Evolutionary conservation across 2,329 filamentous ascomycete species (phyloP).

Genomic region (Cryphonectria radicalis): DNA sequence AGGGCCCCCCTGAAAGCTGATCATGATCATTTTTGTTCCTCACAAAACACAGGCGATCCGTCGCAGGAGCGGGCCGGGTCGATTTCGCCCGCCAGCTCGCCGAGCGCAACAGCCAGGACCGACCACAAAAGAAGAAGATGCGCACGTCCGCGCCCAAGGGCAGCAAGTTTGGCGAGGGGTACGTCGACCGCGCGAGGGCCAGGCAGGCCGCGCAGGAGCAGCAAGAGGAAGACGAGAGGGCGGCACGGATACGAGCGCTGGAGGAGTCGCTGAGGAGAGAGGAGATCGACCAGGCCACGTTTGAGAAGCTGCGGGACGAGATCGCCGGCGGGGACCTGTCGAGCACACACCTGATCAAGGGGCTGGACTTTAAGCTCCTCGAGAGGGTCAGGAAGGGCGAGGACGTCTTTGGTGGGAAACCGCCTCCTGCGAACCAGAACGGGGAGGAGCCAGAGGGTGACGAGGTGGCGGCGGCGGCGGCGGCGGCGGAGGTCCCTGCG

Average conservation of each 20-base stretch:
- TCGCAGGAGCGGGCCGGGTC: conserved; percentile 57
- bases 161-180: conserved; percentile 76
- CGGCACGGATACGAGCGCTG: conserved; percentile 72
- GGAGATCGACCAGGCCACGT: conserved; percentile 79
- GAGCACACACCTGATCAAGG: conserved; percentile 88
- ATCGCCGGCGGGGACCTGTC: conserved; percentile 81
- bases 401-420: conserved; percentile 59
- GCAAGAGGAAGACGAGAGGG: conserved; percentile 57
- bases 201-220: conserved; percentile 54
- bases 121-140: conserved; percentile 76
- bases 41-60: conserved; percentile 59
- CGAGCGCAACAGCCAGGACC: conserved; percentile 64
- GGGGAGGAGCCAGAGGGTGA: conserved; percentile 49
- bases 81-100: conserved; percentile 87
- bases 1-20: neutral
- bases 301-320: conserved; percentile 73
- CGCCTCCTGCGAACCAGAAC: conserved; percentile 34
- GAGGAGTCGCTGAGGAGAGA: conserved; percentile 83
- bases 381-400: conserved; percentile 72
- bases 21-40: neutral
- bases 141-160: conserved; percentile 83
- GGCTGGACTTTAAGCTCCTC: conserved; percentile 82
- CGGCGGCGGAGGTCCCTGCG: conserved; percentile 59
- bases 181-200: conserved; percentile 77
- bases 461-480: conserved; percentile 37